Conservation (phyloP, 176 grass and related monocot species). For the Oryza punctata region DNA sequence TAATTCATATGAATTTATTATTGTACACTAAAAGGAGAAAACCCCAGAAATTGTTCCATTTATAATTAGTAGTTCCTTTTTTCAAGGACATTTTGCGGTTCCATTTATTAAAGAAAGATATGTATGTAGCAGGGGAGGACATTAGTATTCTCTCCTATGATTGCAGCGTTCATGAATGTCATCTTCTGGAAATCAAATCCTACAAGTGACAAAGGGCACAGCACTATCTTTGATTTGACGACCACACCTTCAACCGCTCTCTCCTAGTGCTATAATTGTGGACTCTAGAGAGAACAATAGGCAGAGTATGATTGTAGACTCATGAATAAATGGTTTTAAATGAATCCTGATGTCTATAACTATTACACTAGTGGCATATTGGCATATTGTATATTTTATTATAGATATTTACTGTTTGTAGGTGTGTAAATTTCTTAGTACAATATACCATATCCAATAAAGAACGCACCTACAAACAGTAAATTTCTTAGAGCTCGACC, state of each 20-base stretch:
- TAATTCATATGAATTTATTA: not conserved
- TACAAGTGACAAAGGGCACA: conserved; percentile 46
- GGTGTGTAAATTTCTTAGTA: no score
- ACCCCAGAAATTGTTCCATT: not conserved
- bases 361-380: no score
- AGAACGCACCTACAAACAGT: no score
- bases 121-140: not conserved
- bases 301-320: not conserved
- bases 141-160: conserved; percentile 40
- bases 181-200: conserved; percentile 56
- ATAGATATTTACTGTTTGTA: no score
- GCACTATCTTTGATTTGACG: conserved; percentile 52
- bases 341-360: no score
- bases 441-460: no score
- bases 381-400: no score
- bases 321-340: no score
- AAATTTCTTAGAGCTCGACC: no score
- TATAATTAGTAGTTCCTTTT: not conserved
- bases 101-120: not conserved
- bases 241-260: conserved; percentile 43
- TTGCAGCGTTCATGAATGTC: conserved; percentile 49
- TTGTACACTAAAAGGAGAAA: not conserved
- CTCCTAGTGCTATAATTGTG: conserved; percentile 12
- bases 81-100: not conserved
- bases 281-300: not conserved